Evolutionary conservation across 108 stramenopile species (phyloP).

Genomic region (Skeletonema potamos): DNA sequence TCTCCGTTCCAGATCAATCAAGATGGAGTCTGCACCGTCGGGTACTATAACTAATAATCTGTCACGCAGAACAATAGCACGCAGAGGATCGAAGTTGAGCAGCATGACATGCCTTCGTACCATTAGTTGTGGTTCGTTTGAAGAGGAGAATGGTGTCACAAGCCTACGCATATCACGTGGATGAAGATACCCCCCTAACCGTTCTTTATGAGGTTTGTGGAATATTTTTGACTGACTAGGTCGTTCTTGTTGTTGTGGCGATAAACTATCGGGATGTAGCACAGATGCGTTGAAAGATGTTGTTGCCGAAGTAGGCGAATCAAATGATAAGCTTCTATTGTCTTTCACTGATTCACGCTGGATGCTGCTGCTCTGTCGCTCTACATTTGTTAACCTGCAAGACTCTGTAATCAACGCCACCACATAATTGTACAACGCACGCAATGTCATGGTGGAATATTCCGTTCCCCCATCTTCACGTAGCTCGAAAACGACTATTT

Average conservation of each 20-base stretch:
- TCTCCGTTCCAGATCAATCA: conserved; percentile 65
- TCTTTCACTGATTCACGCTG: not conserved
- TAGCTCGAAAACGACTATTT: conserved; percentile 73
- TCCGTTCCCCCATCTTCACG: conserved; percentile 54
- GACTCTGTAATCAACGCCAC: conserved; percentile 51
- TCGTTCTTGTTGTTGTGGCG: not conserved
- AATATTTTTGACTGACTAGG: not conserved
- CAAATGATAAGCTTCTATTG: not conserved
- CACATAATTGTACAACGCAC: conserved; percentile 69
- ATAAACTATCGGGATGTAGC: not conserved
- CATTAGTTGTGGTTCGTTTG: conserved; percentile 84
- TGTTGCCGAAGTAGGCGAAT: not conserved
- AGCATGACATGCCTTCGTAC: conserved; percentile 87
- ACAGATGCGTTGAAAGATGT: not conserved
- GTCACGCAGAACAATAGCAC: conserved; percentile 81
- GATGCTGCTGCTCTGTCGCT: not conserved
- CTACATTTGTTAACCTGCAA: conserved; percentile 16
- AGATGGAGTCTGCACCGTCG: conserved; percentile 84
- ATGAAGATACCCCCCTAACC: conserved; percentile 86
- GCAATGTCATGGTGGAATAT: conserved; percentile 54
- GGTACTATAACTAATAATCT: conserved; percentile 80
- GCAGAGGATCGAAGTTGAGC: conserved; percentile 84
- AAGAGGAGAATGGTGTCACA: conserved; percentile 86
- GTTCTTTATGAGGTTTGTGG: conserved; percentile 47
- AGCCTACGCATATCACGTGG: conserved; percentile 91